A percentile compares a stretch with the other conserved stretches of the same genome.
phyloP scores from a whole-genome alignment of 306 rosid genomes.

The cucumber (Cucumis sativus) region Cucumber_9930_V3 NC_026659.2:3644001-3644500 shows the following conservation, averaged over 20 bases:
- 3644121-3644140: conserved; percentile 78
- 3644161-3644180: conserved; percentile 87
- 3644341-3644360: conserved; percentile 89
- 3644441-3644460: conserved; percentile 81
- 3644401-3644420: conserved; percentile 61
- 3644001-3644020: conserved; percentile 25
- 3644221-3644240: conserved; percentile 47
- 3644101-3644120: conserved; percentile 71
- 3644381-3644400: conserved; percentile 63
- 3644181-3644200: conserved; percentile 85
- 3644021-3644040: conserved; percentile 88
- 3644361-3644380: conserved; percentile 83
- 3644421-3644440: conserved; percentile 91
- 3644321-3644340: conserved; percentile 78
- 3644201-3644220: conserved; percentile 60
- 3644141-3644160: conserved; percentile 88
- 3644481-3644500: conserved; percentile 83
- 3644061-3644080: conserved; percentile 51
- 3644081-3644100: conserved; percentile 71
- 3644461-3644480: conserved; percentile 52
- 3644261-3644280: background rate
- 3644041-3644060: conserved; percentile 64
- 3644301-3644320: conserved; percentile 7
- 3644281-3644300: background rate
- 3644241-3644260: background rate